A percentile compares a stretch with the other conserved stretches of the same genome.
These are phyloP conservation scores for Sutorius australiensis DNA, from an alignment of 768 basidiomycete species.

Conservation along the genomic window DNA sequence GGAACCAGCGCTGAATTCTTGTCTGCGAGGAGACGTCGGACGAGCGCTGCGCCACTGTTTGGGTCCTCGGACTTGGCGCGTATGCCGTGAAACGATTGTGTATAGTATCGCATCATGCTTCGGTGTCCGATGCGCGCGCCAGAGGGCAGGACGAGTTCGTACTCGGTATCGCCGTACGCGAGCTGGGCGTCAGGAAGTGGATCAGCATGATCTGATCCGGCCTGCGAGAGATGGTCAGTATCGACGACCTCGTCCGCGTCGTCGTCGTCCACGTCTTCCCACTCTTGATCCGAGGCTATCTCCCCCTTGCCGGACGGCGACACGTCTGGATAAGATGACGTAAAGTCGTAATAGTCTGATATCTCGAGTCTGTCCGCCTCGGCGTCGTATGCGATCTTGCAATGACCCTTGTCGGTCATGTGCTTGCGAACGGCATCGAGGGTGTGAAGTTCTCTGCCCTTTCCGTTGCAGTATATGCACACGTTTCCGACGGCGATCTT, in stretches of 20 bases:
- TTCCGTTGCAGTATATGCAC: slow-evolving; percentile 87
- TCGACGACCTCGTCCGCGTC: slow-evolving; percentile 8
- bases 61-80: slow-evolving; percentile 51
- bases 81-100: slow-evolving; percentile 65
- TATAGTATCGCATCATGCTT: slow-evolving; percentile 79
- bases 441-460: slow-evolving; percentile 75
- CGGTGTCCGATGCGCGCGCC: slow-evolving; percentile 92
- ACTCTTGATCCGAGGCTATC: slow-evolving; percentile 17
- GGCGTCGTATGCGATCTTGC: slow-evolving; percentile 89
- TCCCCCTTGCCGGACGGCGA: slow-evolving; percentile 8
- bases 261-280: slow-evolving; percentile 35
- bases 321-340: slow-evolving; percentile 66
- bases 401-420: slow-evolving; percentile 95
- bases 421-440: slow-evolving; percentile 90
- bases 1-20: slow-evolving; percentile 86
- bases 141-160: slow-evolving; percentile 90
- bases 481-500: slow-evolving; percentile 92
- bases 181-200: slow-evolving; percentile 51
- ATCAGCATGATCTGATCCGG: slow-evolving; percentile 35
- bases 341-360: slow-evolving; percentile 93
- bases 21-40: slow-evolving; percentile 74
- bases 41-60: slow-evolving; percentile 70
- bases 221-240: slow-evolving; percentile 26
- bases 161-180: slow-evolving; percentile 72
- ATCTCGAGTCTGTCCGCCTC: slow-evolving; percentile 79